Conservation (phyloP, 176 grass and related monocot genomes). For the Triticum monococcum region DNA sequence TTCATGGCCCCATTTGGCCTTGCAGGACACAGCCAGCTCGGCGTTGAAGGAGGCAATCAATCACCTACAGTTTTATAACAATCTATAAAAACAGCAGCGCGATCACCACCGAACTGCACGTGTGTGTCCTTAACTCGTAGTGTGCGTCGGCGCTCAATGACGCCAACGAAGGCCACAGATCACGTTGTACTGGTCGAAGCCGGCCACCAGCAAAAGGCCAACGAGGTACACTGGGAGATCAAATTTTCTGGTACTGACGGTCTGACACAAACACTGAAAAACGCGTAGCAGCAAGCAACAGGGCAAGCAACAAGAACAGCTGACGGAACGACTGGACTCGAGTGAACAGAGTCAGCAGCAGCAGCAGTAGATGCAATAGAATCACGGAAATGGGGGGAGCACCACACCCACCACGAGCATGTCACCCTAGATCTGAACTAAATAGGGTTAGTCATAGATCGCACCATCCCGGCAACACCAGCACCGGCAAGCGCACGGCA, state of each 20-base stretch:
- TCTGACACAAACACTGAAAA: background rate
- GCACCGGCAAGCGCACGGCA: background rate
- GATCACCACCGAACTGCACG: background rate
- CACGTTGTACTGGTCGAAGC: background rate
- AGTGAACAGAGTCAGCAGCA: background rate
- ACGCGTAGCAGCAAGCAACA: background rate
- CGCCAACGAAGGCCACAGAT: background rate
- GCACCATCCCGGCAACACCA: background rate
- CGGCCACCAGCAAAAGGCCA: constrained; percentile 28
- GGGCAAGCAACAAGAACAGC: background rate
- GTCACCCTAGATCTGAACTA: background rate
- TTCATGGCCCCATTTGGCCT: background rate
- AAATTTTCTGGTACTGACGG: background rate
- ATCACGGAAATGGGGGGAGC: background rate
- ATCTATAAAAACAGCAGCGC: background rate
- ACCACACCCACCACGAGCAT: constrained; percentile 19
- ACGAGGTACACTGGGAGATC: background rate
- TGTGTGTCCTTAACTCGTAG: background rate
- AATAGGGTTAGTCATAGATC: background rate
- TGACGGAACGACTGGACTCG: no score
- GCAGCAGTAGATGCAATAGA: background rate
- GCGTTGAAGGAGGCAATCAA: background rate
- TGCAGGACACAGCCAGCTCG: background rate
- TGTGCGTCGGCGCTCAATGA: constrained; percentile 8
- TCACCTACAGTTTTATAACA: background rate